These are phyloP conservation scores for Ceriops decandra DNA, from an alignment of 345 rosid species.

Conservation along the genomic window DNA sequence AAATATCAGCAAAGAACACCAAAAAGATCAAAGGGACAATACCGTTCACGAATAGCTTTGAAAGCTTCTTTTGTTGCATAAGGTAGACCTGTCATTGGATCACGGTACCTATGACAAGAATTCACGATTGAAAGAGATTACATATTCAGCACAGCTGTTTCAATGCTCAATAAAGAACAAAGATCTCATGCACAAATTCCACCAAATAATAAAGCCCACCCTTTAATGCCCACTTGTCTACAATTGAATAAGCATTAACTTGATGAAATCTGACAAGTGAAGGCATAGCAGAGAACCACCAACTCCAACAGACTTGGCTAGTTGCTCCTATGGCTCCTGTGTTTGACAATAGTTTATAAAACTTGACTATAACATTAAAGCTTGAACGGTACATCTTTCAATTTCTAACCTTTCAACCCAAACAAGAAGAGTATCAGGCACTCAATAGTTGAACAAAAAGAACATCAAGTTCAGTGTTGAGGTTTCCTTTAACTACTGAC, in stretches of 20 bases:
- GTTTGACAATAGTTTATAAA: no score
- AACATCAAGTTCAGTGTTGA: no score
- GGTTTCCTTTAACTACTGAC: no score
- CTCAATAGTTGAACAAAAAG: no score
- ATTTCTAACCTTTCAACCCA: no score
- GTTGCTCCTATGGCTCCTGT: no score
- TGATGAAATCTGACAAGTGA: neutral
- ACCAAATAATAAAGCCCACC: neutral
- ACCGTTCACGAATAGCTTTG: constrained; percentile 80
- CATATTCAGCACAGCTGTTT: neutral
- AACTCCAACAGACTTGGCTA: neutral
- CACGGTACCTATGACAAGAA: constrained; percentile 59
- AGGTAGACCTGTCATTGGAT: constrained; percentile 88
- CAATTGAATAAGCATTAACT: neutral
- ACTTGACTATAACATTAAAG: no score
- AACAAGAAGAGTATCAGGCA: no score
- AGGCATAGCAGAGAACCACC: neutral
- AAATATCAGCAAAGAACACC: no score
- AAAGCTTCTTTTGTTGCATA: constrained; percentile 88
- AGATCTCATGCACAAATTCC: neutral
- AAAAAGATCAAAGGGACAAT: neutral
- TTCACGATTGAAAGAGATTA: neutral
- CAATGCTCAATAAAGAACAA: neutral
- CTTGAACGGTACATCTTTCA: no score
- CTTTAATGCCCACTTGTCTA: neutral